Conservation (phyloP, 176 grass and related monocot species). For the Paspalum vaginatum region DNA sequence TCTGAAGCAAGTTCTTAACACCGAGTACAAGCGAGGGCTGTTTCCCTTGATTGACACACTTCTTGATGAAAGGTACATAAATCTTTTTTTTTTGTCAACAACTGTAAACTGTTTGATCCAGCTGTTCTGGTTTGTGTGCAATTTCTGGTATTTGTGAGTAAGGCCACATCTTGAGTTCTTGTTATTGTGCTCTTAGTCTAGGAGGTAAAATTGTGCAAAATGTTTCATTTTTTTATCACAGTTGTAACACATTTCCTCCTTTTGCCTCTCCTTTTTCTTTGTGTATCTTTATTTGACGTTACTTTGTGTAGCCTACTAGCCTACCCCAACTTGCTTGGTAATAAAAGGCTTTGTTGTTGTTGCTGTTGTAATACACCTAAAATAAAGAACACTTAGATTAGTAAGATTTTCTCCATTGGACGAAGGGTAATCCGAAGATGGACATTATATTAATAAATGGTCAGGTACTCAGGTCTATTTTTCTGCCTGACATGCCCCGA, state of each 20-base stretch:
- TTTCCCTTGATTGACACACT: conserved; percentile 98
- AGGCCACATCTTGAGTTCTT: not conserved
- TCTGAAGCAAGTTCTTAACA: conserved; percentile 94
- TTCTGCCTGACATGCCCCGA: not conserved
- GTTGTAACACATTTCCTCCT: not conserved
- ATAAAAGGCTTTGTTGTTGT: too few relatives aligned
- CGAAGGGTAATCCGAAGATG: not conserved
- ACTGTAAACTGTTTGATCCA: conserved; percentile 2
- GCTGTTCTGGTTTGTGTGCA: conserved; percentile 1
- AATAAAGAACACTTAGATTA: not conserved
- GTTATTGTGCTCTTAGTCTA: conserved; percentile 4
- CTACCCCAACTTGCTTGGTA: too few relatives aligned
- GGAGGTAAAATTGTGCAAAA: not conserved
- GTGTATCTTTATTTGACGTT: not conserved
- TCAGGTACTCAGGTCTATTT: not conserved
- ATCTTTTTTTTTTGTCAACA: not conserved
- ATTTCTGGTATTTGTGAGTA: conserved; percentile 4
- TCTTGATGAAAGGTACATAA: conserved; percentile 92
- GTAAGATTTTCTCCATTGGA: not conserved
- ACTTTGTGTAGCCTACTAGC: conserved; percentile 20
- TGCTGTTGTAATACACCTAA: not conserved
- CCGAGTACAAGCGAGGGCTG: conserved; percentile 84
- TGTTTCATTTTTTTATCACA: conserved; percentile 21
- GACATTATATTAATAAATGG: not conserved
- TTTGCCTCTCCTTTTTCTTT: not conserved